phyloP scores from a whole-genome alignment of 139 green algal genomes.

The Coccomyxa sp. region DNA sequence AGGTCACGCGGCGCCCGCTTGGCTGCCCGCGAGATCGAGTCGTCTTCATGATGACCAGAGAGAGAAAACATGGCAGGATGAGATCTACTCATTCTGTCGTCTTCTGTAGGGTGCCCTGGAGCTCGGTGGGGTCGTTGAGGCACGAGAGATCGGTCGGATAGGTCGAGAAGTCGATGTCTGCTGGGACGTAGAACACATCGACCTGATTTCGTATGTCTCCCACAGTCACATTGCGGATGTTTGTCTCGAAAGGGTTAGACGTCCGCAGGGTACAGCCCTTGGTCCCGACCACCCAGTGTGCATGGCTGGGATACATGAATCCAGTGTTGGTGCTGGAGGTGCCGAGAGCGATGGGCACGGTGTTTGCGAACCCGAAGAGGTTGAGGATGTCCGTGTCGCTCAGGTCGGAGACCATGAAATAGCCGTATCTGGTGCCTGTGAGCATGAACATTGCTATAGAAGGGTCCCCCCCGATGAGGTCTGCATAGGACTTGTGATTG shows the following conservation, averaged over 20 bases:
- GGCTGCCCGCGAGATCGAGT: background rate
- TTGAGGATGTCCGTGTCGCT: background rate
- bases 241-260: background rate
- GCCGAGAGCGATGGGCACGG: background rate
- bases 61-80: background rate
- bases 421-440: background rate
- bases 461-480: background rate
- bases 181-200: background rate
- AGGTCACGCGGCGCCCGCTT: no score
- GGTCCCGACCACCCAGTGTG: background rate
- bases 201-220: constrained; percentile 1
- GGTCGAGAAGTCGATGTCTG: background rate
- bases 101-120: background rate
- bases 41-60: background rate
- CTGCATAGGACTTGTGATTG: background rate
- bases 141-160: background rate
- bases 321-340: background rate
- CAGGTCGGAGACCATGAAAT: background rate
- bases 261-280: background rate
- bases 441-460: background rate
- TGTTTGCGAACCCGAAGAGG: background rate
- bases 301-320: background rate
- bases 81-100: background rate
- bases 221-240: background rate
- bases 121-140: background rate